Evolutionary conservation across 148 eudicot species (phyloP).

Genomic region (Dysphania ambrosioides): DNA sequence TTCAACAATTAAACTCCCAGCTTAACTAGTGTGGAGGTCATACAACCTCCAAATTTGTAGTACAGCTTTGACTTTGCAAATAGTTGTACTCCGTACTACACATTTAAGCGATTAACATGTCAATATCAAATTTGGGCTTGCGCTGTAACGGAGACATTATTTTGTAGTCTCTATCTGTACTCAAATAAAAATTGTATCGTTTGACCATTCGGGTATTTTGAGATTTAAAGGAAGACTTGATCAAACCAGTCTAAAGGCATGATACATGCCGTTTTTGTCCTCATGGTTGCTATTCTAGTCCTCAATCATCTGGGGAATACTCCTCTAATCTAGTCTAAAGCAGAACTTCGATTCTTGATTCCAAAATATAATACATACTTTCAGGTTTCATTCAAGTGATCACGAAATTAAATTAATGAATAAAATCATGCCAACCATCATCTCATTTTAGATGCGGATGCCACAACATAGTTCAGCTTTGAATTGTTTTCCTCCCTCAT

Average conservation of each 20-base stretch:
- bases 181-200: no score
- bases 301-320: slow-evolving; percentile 2
- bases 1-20: background rate
- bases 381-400: no score
- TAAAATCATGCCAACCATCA: background rate
- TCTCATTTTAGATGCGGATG: background rate
- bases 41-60: slow-evolving; percentile 27
- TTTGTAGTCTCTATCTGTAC: no score
- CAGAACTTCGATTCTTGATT: background rate
- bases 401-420: no score
- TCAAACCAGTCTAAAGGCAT: slow-evolving; percentile 25
- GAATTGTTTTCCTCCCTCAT: background rate
- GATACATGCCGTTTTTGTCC: slow-evolving; percentile 30
- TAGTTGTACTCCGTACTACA: slow-evolving; percentile 40
- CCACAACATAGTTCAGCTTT: slow-evolving; percentile 4
- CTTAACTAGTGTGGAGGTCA: slow-evolving; percentile 17
- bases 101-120: background rate
- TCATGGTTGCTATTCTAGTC: slow-evolving; percentile 7
- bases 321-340: slow-evolving; percentile 9
- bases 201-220: no score
- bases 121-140: background rate
- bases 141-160: background rate
- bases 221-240: background rate
- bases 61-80: slow-evolving; percentile 50
- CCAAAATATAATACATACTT: background rate